Evolutionary conservation across 176 grass and related monocot genomes (phyloP), one percentile per base, ranked within the genome.

Genomic region (Oryza australiensis): DNA sequence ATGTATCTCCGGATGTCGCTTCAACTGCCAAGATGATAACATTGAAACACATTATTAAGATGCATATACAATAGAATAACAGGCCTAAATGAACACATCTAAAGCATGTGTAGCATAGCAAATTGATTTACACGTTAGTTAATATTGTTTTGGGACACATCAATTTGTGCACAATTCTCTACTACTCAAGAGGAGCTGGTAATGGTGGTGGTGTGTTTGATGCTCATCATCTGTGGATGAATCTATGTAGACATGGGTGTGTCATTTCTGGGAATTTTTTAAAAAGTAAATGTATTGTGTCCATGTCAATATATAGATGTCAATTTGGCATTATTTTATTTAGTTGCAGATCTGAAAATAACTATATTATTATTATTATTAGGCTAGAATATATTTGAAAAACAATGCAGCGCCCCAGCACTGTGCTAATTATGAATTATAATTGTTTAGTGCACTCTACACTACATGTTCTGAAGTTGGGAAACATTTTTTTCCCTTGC

Each of bases 11-110:
- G 77, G 75, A 70, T 70, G 81, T 35, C 73, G 63, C 16, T 78
- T 82, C 82, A 87, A 74, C 82, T 87, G 73, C 64, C 81, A 90
- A 85, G 62, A 82, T 73, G 66, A 74, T 14, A 74, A 84, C 20
- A 16, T 13, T 13, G 1, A 16, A 88, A 68, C 24, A 48, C 6
- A 59, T 81, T 35, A 88, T 33, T 66, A 38, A 66, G 62, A 63
- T 18, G 26, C 22, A 73, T 14, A 62, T 5, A 4, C 18, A 27
- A 2, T 3, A 62, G 26, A 65, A 66, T 22, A 85, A 40, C 5
- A 62, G 9, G 18, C 60, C 23, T 73, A 62, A 62, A 35, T 2
- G 5, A 86, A 68, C n/a, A 51, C 18, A 9, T 60, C 55, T 29
- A 46, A 29, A 79, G 12, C 11, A 55, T 65, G 68, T 22, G 12